Percentiles rank a stretch among this genome's conserved stretches.
Conservation (phyloP, 2,329 filamentous ascomycete species). For the Aspergillus phoenicis region DNA sequence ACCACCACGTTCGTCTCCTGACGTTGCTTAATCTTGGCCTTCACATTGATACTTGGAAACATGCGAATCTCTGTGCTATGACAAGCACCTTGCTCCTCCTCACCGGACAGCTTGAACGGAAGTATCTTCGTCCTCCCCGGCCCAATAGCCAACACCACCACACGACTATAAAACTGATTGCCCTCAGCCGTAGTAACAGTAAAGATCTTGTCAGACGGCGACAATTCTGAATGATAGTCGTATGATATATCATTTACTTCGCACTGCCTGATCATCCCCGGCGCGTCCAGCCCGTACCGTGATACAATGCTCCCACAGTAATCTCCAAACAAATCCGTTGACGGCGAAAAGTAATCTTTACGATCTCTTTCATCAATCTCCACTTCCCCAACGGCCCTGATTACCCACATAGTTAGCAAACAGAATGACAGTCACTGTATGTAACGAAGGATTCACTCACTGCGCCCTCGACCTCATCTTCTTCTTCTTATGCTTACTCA, state of each 20-base stretch:
- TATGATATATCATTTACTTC: conserved; percentile 65
- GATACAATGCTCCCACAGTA: conserved; percentile 62
- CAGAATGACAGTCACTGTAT: not conserved
- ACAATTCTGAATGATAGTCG: conserved; percentile 50
- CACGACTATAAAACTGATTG: conserved; percentile 58
- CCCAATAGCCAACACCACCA: conserved; percentile 71
- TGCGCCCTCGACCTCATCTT: conserved; percentile 60
- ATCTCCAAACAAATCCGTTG: conserved; percentile 62
- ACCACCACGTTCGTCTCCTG: conserved; percentile 66
- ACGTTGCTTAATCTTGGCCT: conserved; percentile 54
- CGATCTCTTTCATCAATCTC: conserved; percentile 67
- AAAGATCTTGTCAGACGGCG: conserved; percentile 60
- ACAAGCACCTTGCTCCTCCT: conserved; percentile 54
- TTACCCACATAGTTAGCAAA: conserved; percentile 13
- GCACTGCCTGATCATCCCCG: conserved; percentile 61
- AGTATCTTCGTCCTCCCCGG: conserved; percentile 63
- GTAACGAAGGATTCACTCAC: conserved; percentile 18
- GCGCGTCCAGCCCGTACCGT: conserved; percentile 59
- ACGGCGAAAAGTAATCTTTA: conserved; percentile 70
- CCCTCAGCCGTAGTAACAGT: conserved; percentile 61
- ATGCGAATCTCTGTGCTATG: conserved; percentile 67
- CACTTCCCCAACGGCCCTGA: conserved; percentile 38
- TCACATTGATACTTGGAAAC: conserved; percentile 59
- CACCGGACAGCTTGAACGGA: conserved; percentile 42
- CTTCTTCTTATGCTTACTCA: conserved; percentile 75